phyloP scores from a whole-genome alignment of 768 basidiomycete species.

The Lactarius vividus region DNA sequence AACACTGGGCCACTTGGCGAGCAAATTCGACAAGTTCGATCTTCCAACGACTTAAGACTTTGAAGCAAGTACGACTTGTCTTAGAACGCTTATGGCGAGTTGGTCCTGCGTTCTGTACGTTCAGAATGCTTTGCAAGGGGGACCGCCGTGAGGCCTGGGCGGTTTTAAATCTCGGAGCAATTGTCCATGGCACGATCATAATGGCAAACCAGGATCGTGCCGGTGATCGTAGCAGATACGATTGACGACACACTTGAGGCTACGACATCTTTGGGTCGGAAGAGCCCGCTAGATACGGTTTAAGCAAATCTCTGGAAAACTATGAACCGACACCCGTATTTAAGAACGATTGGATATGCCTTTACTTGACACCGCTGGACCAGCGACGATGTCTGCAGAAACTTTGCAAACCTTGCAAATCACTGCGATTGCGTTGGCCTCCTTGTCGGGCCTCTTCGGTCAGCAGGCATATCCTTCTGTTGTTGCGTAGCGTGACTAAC shows the following conservation, averaged over 20 bases:
- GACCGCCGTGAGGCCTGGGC: too few relatives aligned
- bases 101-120: too few relatives aligned
- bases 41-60: neutral
- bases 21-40: neutral
- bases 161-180: neutral
- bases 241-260: neutral
- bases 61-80: neutral
- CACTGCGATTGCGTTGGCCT: slow-evolving; percentile 21
- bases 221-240: neutral
- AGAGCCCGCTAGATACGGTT: too few relatives aligned
- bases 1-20: too few relatives aligned
- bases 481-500: neutral
- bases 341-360: neutral
- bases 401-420: slow-evolving; percentile 24
- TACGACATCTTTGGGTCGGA: neutral
- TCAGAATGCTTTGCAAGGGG: too few relatives aligned
- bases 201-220: neutral
- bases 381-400: slow-evolving; percentile 8
- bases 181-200: neutral
- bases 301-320: too few relatives aligned
- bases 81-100: neutral
- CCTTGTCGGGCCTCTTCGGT: slow-evolving; percentile 28
- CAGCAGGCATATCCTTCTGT: neutral
- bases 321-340: neutral
- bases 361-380: neutral